Evolutionary conservation across 140 eudicot species (phyloP).

Genomic region (Cichorium intybus): DNA sequence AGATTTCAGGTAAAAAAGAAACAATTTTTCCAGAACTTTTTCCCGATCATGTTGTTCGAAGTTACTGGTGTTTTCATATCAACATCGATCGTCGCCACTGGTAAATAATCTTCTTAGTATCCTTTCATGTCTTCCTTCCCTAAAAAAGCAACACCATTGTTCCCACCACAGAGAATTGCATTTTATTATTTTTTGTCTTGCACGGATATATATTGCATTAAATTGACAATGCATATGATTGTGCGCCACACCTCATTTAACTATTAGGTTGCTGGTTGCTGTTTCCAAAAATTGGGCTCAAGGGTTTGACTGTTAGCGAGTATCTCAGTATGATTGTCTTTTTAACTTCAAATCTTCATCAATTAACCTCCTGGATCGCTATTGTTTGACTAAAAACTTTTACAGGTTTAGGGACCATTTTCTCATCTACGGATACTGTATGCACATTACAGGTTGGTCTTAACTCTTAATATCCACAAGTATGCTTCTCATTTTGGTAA

Average conservation of each 20-base stretch:
- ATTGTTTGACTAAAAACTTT: background rate
- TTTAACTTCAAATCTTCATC: too few species aligned
- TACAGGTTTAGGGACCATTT: conserved; percentile 79
- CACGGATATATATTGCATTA: background rate
- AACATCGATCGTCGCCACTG: conserved; percentile 68
- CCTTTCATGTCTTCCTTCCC: too few species aligned
- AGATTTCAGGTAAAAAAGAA: conserved; percentile 98
- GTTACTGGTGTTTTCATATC: conserved; percentile 89
- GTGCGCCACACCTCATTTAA: too few species aligned
- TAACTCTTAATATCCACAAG: background rate
- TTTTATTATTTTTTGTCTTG: too few species aligned
- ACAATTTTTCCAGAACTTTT: conserved; percentile 85
- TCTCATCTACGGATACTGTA: conserved; percentile 97
- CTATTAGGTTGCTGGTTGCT: conserved; percentile 75
- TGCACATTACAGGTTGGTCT: conserved; percentile 89
- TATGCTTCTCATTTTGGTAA: background rate
- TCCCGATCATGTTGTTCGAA: conserved; percentile 88
- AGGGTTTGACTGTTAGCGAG: conserved; percentile 68
- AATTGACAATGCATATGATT: background rate
- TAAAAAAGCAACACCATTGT: too few species aligned
- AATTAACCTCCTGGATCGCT: background rate
- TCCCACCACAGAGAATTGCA: background rate
- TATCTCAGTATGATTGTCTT: conserved; percentile 59
- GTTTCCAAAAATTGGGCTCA: conserved; percentile 63
- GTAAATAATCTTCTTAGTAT: conserved; percentile 24